Evolutionary conservation across 1,284 basidiomycete genomes (phyloP).

Genomic region (Moesziomyces sp.): DNA sequence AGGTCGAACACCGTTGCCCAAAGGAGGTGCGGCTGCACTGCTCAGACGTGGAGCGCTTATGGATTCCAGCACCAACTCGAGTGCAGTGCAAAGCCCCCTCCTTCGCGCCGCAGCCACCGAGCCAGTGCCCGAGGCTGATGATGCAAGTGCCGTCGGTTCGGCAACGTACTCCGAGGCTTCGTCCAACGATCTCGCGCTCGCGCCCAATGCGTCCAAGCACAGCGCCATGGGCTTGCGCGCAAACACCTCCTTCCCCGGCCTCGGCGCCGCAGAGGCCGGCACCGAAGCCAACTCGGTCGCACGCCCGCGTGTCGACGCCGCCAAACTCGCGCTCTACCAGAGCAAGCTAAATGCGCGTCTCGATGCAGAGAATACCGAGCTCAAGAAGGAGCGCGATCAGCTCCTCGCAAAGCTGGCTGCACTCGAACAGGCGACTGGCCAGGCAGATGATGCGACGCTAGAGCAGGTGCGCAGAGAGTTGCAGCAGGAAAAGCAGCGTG

Average conservation of each 20-base stretch:
- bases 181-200: conserved; percentile 40
- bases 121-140: conserved; percentile 13
- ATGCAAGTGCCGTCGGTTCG: conserved; percentile 29
- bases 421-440: conserved; percentile 11
- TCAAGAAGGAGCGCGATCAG: conserved; percentile 42
- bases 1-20: conserved; percentile 44
- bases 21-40: conserved; percentile 39
- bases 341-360: conserved; percentile 50
- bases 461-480: conserved; percentile 15
- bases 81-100: conserved; percentile 24
- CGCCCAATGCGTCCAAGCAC: conserved; percentile 34
- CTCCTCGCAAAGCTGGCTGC: conserved; percentile 27
- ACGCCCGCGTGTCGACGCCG: conserved; percentile 39
- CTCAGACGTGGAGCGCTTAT: conserved; percentile 45
- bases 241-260: conserved; percentile 48
- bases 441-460: not conserved
- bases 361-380: conserved; percentile 49
- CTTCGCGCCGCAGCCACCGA: conserved; percentile 4
- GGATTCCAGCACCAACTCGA: conserved; percentile 29
- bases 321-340: conserved; percentile 43
- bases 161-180: conserved; percentile 40
- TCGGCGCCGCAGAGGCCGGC: conserved; percentile 44
- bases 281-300: conserved; percentile 47
- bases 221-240: conserved; percentile 41
- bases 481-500: conserved; percentile 24